Evolutionary conservation across 2,329 filamentous ascomycete species (phyloP).

Genomic region (Pseudogymnoascus sp.): DNA sequence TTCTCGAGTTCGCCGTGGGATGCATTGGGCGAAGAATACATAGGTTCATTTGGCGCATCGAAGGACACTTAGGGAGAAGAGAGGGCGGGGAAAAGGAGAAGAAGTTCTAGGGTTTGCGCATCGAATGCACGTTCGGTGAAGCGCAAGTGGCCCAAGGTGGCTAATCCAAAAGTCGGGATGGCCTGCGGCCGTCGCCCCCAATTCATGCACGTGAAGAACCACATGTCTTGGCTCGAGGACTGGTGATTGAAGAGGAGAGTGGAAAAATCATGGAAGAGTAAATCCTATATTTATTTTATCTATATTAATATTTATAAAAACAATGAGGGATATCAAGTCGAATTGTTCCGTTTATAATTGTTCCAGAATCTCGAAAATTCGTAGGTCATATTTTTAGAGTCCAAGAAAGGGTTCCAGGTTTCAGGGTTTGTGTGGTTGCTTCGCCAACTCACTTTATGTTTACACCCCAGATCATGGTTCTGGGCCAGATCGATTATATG

Average conservation of each 20-base stretch:
- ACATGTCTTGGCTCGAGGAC: neutral
- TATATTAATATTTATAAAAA: neutral
- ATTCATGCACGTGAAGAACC: constrained; percentile 1
- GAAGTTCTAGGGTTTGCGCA: constrained; percentile 5
- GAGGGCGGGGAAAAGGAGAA: neutral
- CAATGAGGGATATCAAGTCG: neutral
- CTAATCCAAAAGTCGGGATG: neutral
- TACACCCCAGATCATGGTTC: neutral
- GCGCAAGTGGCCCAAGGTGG: neutral
- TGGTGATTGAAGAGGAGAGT: neutral
- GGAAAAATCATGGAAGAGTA: neutral
- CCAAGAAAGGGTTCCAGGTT: neutral
- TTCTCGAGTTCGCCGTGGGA: constrained; percentile 26
- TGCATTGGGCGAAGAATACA: constrained; percentile 28
- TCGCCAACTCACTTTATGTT: constrained; percentile 6
- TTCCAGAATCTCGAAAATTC: neutral
- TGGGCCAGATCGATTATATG: neutral
- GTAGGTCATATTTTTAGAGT: neutral
- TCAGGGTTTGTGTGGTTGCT: neutral
- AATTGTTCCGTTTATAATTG: neutral
- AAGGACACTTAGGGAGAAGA: neutral
- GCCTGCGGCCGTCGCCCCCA: neutral
- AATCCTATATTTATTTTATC: neutral
- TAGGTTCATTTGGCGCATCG: constrained; percentile 25
- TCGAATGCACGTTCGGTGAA: constrained; percentile 5